Conservation (phyloP, 495 filamentous ascomycete genomes). For the Aspergillus taichungensis region DNA sequence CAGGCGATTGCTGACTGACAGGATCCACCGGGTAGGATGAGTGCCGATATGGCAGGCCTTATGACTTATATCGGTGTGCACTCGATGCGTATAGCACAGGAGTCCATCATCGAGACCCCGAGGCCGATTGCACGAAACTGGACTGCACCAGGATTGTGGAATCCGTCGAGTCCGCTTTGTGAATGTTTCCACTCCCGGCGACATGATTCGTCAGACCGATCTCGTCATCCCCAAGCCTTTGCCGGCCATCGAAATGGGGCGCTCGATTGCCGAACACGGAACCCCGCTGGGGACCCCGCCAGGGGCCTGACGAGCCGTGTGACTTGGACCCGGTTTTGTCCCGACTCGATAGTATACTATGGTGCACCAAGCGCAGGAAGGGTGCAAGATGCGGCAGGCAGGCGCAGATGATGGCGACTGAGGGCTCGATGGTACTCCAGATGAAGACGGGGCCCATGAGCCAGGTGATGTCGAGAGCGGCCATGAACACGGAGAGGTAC, state of each 20-base stretch:
- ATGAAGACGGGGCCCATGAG: slow-evolving; percentile 32
- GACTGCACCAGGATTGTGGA: slow-evolving; percentile 5
- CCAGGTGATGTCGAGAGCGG: slow-evolving; percentile 28
- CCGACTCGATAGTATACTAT: slow-evolving; percentile 2
- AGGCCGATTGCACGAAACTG: background rate
- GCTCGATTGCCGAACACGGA: background rate
- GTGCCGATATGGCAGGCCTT: too few species aligned
- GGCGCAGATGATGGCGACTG: slow-evolving; percentile 32
- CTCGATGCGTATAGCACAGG: too few species aligned
- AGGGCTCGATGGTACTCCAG: slow-evolving; percentile 35
- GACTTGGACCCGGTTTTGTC: slow-evolving; percentile 5
- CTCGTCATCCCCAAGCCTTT: slow-evolving; percentile 6
- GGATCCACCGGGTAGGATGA: too few species aligned
- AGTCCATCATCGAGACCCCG: background rate
- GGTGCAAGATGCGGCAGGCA: slow-evolving; percentile 35
- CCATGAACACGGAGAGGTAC: slow-evolving; percentile 24
- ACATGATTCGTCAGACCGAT: slow-evolving; percentile 8
- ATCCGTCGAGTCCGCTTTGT: background rate
- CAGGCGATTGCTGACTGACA: too few species aligned
- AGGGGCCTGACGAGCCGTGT: too few species aligned
- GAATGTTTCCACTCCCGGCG: background rate
- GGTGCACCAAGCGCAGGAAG: slow-evolving; percentile 16
- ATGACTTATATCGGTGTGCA: too few species aligned
- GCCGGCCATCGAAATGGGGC: slow-evolving; percentile 3
- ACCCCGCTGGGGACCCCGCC: too few species aligned